phyloP scores from a whole-genome alignment of 495 filamentous ascomycete species.

The Daldinia grandis region DNA sequence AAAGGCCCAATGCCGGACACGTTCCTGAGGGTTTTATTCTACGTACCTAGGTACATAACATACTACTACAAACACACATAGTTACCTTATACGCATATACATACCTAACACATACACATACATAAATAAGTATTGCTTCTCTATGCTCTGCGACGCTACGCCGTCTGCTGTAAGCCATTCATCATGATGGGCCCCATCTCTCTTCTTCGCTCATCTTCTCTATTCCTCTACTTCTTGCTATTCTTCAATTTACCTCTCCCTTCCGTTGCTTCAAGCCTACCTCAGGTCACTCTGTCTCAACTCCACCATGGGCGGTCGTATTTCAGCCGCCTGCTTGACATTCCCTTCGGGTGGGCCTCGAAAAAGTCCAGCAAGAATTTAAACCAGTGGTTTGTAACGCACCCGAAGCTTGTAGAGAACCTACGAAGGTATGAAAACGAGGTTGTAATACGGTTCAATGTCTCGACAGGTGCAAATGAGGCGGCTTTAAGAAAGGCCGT shows the following conservation, averaged over 20 bases:
- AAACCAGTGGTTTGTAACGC: conserved; percentile 42
- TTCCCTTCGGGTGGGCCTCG: conserved; percentile 27
- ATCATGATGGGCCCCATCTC: conserved; percentile 19
- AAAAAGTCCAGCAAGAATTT: conserved; percentile 30
- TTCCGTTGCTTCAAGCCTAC: conserved; percentile 22
- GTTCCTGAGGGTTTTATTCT: neutral
- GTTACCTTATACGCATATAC: neutral
- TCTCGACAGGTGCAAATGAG: conserved; percentile 74
- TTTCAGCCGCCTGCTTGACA: conserved; percentile 38
- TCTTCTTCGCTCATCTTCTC: conserved; percentile 10
- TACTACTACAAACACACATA: neutral
- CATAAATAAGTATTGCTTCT: conserved; percentile 1
- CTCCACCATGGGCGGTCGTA: conserved; percentile 22
- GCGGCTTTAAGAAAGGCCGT: conserved; percentile 75
- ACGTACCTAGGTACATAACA: neutral
- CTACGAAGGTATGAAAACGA: conserved; percentile 72
- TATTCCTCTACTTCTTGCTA: conserved; percentile 15
- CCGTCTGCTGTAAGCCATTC: neutral
- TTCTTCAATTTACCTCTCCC: conserved; percentile 12
- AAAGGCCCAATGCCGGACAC: neutral
- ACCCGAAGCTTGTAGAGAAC: conserved; percentile 43
- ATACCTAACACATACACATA: neutral
- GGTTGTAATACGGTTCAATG: conserved; percentile 87
- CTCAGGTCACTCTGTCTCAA: conserved; percentile 7
- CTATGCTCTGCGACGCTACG: conserved; percentile 23